Base-by-base conservation (phyloP, 2,329 filamentous ascomycete genomes). In the Aspergillus persii region DNA sequence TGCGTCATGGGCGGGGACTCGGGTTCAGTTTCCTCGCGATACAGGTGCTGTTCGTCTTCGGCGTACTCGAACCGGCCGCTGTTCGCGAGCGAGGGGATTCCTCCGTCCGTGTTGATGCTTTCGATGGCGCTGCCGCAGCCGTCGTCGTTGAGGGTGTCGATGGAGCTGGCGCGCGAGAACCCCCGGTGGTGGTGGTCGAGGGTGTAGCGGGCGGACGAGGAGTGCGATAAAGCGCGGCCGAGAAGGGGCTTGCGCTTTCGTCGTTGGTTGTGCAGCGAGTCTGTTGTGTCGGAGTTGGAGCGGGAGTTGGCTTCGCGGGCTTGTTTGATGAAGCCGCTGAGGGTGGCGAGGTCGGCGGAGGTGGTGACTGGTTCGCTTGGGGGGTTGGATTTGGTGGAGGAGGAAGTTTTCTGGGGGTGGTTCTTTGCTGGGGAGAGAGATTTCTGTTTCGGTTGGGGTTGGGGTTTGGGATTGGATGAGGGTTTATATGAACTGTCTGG, bases 121-220 rank as follows among this genome's bases (percentile, higher is more conserved):
- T 77, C 75, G 23, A 75, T 61, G 29, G 69, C 69, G 41, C 71
- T 75, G 39, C 75, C 73, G 41, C 74, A 73, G 8, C 76, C 75
- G 51, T 77, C 75, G 59, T 78, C 73, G 60, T 81, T 81, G 8
- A 81, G 69, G 27, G 79, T 81, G 60, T 81, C 80, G 57, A 81
- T 76, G n/a, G 79, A 81, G 66, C 78, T 80, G 30, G 79, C 79
- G 39, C 79, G 77, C 4, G 79, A 80, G 47, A 71, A 65, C 23
- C 65, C 59, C 3, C 63, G 59, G 26, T 61, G 18, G 9, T 26
- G 26, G 3, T 47, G 63, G 6, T 71, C 68, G 7, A 60, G 56
- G 8, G 68, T 66, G 27, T 68, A 66, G 11, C 61, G 54, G 41
- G 77, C 78, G n/a, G 73, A 68, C 53, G 77, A 79, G 18, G 73